Evolutionary conservation across 352 stramenopile species (phyloP).

Genomic region (Pythium folliculosum): DNA sequence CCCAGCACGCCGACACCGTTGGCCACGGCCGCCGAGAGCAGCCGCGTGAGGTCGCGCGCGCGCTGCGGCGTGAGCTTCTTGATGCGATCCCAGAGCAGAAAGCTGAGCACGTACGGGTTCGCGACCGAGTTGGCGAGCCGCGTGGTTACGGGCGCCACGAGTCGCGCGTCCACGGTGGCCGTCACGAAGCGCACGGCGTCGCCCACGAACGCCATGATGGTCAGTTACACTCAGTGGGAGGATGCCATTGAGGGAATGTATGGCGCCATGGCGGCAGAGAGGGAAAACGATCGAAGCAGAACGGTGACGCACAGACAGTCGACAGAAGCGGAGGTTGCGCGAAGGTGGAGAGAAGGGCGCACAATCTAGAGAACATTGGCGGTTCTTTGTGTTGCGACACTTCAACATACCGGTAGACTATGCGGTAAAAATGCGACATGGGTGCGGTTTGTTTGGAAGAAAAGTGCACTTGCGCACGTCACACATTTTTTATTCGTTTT

Average conservation of each 20-base stretch:
- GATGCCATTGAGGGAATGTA: not conserved
- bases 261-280: no score
- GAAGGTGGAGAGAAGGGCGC: slow-evolving; percentile 29
- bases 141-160: slow-evolving; percentile 59
- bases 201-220: slow-evolving; percentile 37
- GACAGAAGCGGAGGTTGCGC: slow-evolving; percentile 11
- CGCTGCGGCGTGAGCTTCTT: slow-evolving; percentile 78
- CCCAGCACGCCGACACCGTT: slow-evolving; percentile 60
- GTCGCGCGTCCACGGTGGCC: slow-evolving; percentile 51
- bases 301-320: slow-evolving; percentile 13
- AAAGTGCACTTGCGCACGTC: slow-evolving; percentile 4
- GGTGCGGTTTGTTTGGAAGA: not conserved
- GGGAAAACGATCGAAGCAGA: not conserved
- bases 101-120: slow-evolving; percentile 77
- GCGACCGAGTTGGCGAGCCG: slow-evolving; percentile 65
- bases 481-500: not conserved
- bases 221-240: not conserved
- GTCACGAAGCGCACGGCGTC: slow-evolving; percentile 52
- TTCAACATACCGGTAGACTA: slow-evolving; percentile 1
- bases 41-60: slow-evolving; percentile 64
- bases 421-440: slow-evolving; percentile 3
- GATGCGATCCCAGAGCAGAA: slow-evolving; percentile 67
- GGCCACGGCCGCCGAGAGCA: slow-evolving; percentile 54
- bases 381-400: slow-evolving; percentile 7
- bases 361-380: not conserved